phyloP scores from a whole-genome alignment of 768 basidiomycete genomes.

The Xerocomellus amylosporus region DNA sequence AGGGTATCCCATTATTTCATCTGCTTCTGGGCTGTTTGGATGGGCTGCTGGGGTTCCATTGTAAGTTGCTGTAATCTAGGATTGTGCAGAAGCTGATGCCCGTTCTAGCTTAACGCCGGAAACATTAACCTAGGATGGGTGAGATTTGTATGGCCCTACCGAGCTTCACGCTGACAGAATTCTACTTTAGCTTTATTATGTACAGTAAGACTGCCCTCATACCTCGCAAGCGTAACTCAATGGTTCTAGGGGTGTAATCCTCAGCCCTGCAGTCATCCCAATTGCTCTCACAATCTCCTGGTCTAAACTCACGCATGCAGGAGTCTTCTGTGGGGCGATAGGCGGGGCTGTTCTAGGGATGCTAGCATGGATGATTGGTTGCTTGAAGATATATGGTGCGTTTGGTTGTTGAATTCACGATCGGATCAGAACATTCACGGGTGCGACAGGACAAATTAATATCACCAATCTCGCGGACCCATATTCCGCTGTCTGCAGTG shows the following conservation, averaged over 20 bases:
- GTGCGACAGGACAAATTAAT: slow-evolving; percentile 33
- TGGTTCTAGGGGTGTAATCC: slow-evolving; percentile 42
- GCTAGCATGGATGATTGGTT: slow-evolving; percentile 51
- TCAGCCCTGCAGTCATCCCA: slow-evolving; percentile 50
- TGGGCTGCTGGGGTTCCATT: slow-evolving; percentile 42
- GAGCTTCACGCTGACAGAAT: slow-evolving; percentile 4
- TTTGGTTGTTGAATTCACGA: background rate
- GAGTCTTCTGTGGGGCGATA: slow-evolving; percentile 41
- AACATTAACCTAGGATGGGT: slow-evolving; percentile 49
- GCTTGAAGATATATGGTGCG: slow-evolving; percentile 47
- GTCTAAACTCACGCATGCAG: slow-evolving; percentile 42
- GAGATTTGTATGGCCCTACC: slow-evolving; percentile 3
- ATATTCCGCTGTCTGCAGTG: slow-evolving; percentile 40
- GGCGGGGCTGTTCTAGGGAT: slow-evolving; percentile 42
- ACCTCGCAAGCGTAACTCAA: background rate
- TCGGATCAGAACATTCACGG: background rate
- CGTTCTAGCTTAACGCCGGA: slow-evolving; percentile 40
- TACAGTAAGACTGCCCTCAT: slow-evolving; percentile 33
- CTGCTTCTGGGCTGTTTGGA: slow-evolving; percentile 44
- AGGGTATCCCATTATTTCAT: slow-evolving; percentile 39
- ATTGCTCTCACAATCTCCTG: slow-evolving; percentile 47
- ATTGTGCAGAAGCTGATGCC: background rate
- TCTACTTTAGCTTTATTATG: slow-evolving; percentile 39
- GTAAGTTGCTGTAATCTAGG: slow-evolving; percentile 17
- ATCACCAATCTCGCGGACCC: slow-evolving; percentile 38